Conservation (phyloP, 129 eudicot genomes). For the Escallonia herrerae region DNA sequence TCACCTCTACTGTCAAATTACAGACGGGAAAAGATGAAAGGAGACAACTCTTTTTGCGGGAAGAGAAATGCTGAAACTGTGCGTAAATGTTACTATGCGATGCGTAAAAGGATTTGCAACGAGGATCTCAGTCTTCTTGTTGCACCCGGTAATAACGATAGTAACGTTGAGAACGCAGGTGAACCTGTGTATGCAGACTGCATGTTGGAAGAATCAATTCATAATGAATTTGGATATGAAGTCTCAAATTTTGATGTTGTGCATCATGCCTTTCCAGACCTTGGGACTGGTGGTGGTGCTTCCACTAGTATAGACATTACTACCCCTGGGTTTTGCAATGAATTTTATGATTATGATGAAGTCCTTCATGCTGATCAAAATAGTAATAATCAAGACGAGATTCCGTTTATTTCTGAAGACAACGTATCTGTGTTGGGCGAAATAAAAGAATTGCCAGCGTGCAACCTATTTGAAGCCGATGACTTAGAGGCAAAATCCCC, state of each 20-base stretch:
- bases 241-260: constrained; percentile 7
- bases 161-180: constrained; percentile 5
- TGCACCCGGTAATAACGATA: constrained; percentile 9
- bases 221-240: constrained; percentile 5
- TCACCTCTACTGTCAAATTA: constrained; percentile 13
- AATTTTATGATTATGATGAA: constrained; percentile 4
- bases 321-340: not conserved
- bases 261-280: constrained; percentile 9
- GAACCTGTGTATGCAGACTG: constrained; percentile 16
- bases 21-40: constrained; percentile 14
- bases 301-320: constrained; percentile 9
- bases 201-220: constrained; percentile 10
- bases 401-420: constrained; percentile 12
- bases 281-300: constrained; percentile 7
- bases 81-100: constrained; percentile 36
- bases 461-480: constrained; percentile 29
- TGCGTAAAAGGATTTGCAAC: constrained; percentile 45
- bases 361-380: constrained; percentile 12
- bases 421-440: constrained; percentile 14
- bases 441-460: constrained; percentile 23
- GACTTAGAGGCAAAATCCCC: constrained; percentile 28
- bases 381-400: not conserved
- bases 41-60: constrained; percentile 9
- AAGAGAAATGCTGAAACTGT: constrained; percentile 61
- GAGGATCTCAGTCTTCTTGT: constrained; percentile 24